Percentiles rank a stretch among this genome's conserved stretches.
These are phyloP conservation scores for Flaveria ramosissima DNA, from an alignment of 129 eudicot genomes.

Conservation along the genomic window DNA sequence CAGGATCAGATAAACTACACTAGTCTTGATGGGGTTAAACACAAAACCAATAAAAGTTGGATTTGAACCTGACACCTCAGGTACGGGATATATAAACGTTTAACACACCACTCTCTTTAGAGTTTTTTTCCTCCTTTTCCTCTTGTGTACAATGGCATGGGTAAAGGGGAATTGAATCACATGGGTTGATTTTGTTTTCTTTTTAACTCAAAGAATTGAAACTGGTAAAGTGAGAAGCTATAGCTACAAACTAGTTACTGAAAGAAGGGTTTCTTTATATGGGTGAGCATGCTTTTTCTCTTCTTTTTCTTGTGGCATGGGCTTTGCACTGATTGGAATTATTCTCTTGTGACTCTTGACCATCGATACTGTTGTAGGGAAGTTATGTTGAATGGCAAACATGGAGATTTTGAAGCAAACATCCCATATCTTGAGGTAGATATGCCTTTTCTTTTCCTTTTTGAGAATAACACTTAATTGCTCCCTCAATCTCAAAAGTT, in stretches of 20 bases:
- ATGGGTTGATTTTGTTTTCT: conserved; percentile 51
- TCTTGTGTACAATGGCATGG: conserved; percentile 35
- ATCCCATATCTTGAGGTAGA: conserved; percentile 76
- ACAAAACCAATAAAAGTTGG: too few relatives aligned
- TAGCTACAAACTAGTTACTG: conserved; percentile 43
- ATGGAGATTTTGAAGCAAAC: conserved; percentile 51
- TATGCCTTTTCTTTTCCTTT: conserved; percentile 10
- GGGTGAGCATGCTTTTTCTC: conserved; percentile 37
- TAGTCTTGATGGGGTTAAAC: too few relatives aligned
- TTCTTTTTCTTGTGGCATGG: conserved; percentile 41
- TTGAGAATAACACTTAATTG: background rate
- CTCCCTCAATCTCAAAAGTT: background rate
- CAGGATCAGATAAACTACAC: too few relatives aligned
- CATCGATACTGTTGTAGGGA: conserved; percentile 62
- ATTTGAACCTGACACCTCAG: too few relatives aligned
- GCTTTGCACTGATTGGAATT: conserved; percentile 57
- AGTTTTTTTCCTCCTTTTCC: background rate
- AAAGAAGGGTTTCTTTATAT: conserved; percentile 47
- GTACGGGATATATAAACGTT: background rate
- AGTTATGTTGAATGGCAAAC: conserved; percentile 84
- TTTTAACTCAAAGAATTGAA: conserved; percentile 34
- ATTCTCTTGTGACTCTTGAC: conserved; percentile 42
- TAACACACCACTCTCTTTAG: too few relatives aligned
- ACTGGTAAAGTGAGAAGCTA: conserved; percentile 39
- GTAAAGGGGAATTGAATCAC: conserved; percentile 44